phyloP scores from a whole-genome alignment of 768 basidiomycete species.

The Brasilioporus rufonigricans region DNA sequence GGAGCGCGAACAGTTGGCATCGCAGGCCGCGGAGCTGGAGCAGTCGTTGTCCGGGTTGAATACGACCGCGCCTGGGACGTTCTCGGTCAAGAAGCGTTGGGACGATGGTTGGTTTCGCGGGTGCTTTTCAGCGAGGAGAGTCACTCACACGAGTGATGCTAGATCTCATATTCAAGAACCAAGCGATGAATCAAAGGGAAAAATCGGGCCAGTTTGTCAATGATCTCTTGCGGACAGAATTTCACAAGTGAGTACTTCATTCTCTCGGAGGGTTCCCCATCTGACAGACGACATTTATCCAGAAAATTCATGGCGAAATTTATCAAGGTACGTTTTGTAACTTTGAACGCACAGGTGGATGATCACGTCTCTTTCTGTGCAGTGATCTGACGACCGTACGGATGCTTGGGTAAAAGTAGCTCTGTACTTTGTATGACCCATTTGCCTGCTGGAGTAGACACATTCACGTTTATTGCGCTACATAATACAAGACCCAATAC shows the following conservation, averaged over 20 bases:
- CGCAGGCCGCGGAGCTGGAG: conserved; percentile 66
- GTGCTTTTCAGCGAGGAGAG: background rate
- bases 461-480: background rate
- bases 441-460: background rate
- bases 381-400: too few species aligned
- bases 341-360: background rate
- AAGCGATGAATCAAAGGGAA: conserved; percentile 69
- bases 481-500: background rate
- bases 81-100: conserved; percentile 92
- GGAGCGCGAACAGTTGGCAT: conserved; percentile 72
- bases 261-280: conserved; percentile 1
- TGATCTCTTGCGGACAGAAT: conserved; percentile 90
- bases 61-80: conserved; percentile 76
- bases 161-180: conserved; percentile 99
- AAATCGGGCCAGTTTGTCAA: conserved; percentile 88
- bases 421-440: background rate
- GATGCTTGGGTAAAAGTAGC: background rate
- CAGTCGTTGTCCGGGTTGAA: conserved; percentile 75
- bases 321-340: conserved; percentile 58
- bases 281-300: conserved; percentile 9
- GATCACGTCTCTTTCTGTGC: background rate
- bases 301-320: conserved; percentile 95
- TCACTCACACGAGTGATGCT: conserved; percentile 6
- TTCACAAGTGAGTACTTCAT: conserved; percentile 72
- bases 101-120: conserved; percentile 77